A percentile compares a stretch with the other conserved stretches of the same genome.
phyloP scores from a whole-genome alignment of 441 rosid genomes.

The Capsella rubella region DNA sequence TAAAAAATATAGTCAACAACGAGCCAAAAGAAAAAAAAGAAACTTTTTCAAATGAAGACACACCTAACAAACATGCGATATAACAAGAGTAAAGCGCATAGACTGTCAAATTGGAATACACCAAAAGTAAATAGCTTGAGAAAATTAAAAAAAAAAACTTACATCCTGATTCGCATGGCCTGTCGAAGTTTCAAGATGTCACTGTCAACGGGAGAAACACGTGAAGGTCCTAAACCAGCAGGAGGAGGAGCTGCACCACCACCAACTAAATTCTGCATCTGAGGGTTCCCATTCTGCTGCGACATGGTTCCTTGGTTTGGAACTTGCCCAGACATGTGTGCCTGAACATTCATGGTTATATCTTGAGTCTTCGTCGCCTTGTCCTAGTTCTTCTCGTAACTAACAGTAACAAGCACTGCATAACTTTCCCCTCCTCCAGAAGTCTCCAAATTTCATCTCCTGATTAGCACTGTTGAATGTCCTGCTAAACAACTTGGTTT shows the following conservation, averaged over 20 bases:
- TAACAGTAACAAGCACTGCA: slow-evolving; percentile 45
- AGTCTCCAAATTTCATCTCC: slow-evolving; percentile 49
- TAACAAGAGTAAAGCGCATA: neutral
- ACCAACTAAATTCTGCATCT: slow-evolving; percentile 72
- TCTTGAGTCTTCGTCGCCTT: slow-evolving; percentile 47
- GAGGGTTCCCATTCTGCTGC: slow-evolving; percentile 82
- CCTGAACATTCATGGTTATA: slow-evolving; percentile 75
- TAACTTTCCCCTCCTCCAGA: slow-evolving; percentile 46
- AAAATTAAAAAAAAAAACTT: slow-evolving; percentile 36
- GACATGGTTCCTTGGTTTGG: slow-evolving; percentile 75
- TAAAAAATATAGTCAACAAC: neutral
- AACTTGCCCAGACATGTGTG: slow-evolving; percentile 86
- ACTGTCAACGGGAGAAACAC: slow-evolving; percentile 39
- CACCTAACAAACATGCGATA: neutral
- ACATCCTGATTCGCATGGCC: slow-evolving; percentile 71
- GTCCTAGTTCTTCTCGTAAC: slow-evolving; percentile 42
- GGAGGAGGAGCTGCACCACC: slow-evolving; percentile 42
- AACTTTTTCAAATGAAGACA: neutral
- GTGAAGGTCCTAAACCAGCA: slow-evolving; percentile 44
- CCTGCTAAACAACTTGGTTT: slow-evolving; percentile 17
- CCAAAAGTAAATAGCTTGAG: slow-evolving; percentile 6
- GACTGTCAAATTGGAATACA: neutral
- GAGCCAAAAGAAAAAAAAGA: neutral
- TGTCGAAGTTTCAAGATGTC: slow-evolving; percentile 63
- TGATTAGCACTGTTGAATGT: slow-evolving; percentile 23